Evolutionary conservation across 2,329 filamentous ascomycete genomes (phyloP).

Genomic region (Aspergillus calidoustus): DNA sequence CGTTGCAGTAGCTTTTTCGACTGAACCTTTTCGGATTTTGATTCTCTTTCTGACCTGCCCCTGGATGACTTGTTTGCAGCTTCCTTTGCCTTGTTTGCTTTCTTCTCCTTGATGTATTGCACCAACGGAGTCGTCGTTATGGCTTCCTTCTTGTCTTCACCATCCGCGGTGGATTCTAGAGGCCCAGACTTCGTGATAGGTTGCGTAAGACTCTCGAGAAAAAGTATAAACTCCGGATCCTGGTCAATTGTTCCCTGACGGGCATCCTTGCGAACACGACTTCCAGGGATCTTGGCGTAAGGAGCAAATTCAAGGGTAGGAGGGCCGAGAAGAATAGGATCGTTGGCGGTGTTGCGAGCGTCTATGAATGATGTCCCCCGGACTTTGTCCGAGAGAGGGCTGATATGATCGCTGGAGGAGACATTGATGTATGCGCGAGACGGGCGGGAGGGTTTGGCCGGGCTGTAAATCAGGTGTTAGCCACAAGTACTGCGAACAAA

Average conservation of each 20-base stretch:
- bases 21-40: slow-evolving; percentile 47
- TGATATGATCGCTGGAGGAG: slow-evolving; percentile 70
- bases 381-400: slow-evolving; percentile 71
- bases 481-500: not conserved
- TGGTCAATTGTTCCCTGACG: slow-evolving; percentile 95
- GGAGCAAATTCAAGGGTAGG: slow-evolving; percentile 81
- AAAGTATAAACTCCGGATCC: slow-evolving; percentile 92
- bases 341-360: slow-evolving; percentile 74
- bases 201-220: slow-evolving; percentile 85
- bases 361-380: slow-evolving; percentile 76
- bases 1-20: slow-evolving; percentile 49
- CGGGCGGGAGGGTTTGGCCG: slow-evolving; percentile 83
- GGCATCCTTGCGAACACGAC: slow-evolving; percentile 75
- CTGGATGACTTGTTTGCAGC: slow-evolving; percentile 40
- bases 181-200: slow-evolving; percentile 61
- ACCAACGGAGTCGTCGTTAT: slow-evolving; percentile 85
- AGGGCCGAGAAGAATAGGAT: slow-evolving; percentile 73
- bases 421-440: slow-evolving; percentile 83
- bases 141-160: slow-evolving; percentile 61
- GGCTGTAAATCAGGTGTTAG: slow-evolving; percentile 52
- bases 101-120: slow-evolving; percentile 89
- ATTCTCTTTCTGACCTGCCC: slow-evolving; percentile 48
- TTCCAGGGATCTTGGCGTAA: slow-evolving; percentile 80
- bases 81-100: slow-evolving; percentile 76
- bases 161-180: slow-evolving; percentile 56